Evolutionary conservation across 306 rosid species (phyloP), one percentile per base, ranked within the genome.

Genomic region (Prunus mume): DNA sequence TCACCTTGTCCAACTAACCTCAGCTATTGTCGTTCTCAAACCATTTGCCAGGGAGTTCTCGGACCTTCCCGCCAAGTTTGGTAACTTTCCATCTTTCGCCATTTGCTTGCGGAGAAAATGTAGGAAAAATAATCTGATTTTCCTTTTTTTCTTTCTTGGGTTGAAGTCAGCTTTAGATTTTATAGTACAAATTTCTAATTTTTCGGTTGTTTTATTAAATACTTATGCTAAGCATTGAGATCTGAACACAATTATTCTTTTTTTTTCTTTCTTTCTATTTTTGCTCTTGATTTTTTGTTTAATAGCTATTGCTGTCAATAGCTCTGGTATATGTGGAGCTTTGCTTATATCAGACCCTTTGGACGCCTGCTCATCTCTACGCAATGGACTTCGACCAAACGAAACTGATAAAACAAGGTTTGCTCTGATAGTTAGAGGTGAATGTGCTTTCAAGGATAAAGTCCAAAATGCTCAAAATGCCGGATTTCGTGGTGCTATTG

Each of bases 51-150:
- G 74, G 22, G 61, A 79, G 73, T 68, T 84, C 70, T 1, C 73
- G 9, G 87, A 84, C 65, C 87, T 84, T 69, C 84, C 87, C 22
- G 87, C 84, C 65, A 84, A 84, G 77, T 76, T n/a, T 56, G 82
- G 87, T 84, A 84, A 61, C 25, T 72, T 13, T 38, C 63, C 24
- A 8, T 61, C 30, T 20, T 76, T 30, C 18, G 66, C 52, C 52
- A 71, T 68, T 82, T 68, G 79, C 76, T 62, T 78, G 38, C 73
- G 24, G 80, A 73, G 76, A 68, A 82, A 58, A 30, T 61, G 28
- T 13, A n/a, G 76, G 58, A 24, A 52, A 76, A 32, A 22, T 27
- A 19, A 12, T 32, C 49, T 32, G n/a, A 34, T 34, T 65, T 45
- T 20, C 67, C 0, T 72, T 28, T 38, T 28, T 27, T 2, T 38